phyloP scores from a whole-genome alignment of 192 early-diverging fungal species.

The Coemansia sp. region DNA sequence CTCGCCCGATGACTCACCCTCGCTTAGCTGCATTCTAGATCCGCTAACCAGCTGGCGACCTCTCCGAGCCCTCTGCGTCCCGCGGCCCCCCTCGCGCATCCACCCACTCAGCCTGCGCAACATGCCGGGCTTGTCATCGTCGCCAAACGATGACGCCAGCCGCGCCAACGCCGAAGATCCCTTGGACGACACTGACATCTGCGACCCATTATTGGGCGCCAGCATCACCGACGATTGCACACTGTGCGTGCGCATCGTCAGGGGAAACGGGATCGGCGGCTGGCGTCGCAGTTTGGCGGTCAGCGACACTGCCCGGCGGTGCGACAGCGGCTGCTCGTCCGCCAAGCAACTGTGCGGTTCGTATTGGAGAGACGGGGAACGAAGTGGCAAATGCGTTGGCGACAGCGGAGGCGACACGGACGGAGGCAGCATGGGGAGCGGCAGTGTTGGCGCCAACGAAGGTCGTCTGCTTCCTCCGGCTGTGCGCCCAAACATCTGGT shows the following conservation, averaged over 20 bases:
- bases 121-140: conserved; percentile 11
- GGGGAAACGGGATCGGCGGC: conserved; percentile 39
- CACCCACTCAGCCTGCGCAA: conserved; percentile 44
- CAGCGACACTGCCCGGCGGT: conserved; percentile 32
- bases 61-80: conserved; percentile 18
- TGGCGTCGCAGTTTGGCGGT: conserved; percentile 39
- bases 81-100: conserved; percentile 19
- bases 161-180: not conserved
- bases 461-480: not conserved
- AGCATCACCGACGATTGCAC: conserved; percentile 16
- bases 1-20: not conserved
- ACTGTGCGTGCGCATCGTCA: conserved; percentile 16
- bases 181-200: conserved; percentile 14
- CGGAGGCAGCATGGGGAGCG: not conserved
- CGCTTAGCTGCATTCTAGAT: not conserved
- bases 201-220: conserved; percentile 8
- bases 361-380: not conserved
- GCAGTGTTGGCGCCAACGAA: conserved; percentile 1
- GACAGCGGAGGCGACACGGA: not conserved
- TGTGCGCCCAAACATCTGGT: not conserved
- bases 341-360: not conserved
- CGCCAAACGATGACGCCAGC: conserved; percentile 1
- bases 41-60: conserved; percentile 6
- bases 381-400: not conserved
- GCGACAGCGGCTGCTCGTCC: conserved; percentile 2